phyloP scores from a whole-genome alignment of 768 basidiomycete species.

The Hortiboletus flavorubellus region DNA sequence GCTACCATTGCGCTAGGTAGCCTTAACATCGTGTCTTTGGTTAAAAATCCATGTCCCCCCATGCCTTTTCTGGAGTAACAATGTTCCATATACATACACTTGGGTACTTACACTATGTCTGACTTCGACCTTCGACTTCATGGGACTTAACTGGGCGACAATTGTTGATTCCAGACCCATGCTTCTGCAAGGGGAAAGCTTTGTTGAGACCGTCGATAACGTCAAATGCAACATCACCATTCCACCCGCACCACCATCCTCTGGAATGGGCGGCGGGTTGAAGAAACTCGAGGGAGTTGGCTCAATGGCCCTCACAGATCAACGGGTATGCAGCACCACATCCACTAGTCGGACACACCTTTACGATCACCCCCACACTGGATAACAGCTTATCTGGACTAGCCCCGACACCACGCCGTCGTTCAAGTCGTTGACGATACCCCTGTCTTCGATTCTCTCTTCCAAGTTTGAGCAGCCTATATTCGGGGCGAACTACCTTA shows the following conservation, averaged over 20 bases:
- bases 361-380: conserved; percentile 6
- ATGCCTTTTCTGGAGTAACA: not conserved
- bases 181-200: conserved; percentile 60
- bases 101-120: not conserved
- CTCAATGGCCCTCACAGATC: conserved; percentile 62
- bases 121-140: conserved; percentile 25
- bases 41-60: not conserved
- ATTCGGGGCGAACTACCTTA: conserved; percentile 65
- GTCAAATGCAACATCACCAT: conserved; percentile 58
- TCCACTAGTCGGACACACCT: not conserved
- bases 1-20: conserved; percentile 93
- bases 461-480: conserved; percentile 76
- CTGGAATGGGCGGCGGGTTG: conserved; percentile 52
- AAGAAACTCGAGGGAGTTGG: conserved; percentile 61
- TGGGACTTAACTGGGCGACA: conserved; percentile 83
- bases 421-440: conserved; percentile 49
- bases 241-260: conserved; percentile 47
- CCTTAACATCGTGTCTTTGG: conserved; percentile 23
- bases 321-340: conserved; percentile 49
- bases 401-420: conserved; percentile 32
- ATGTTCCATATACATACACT: not conserved
- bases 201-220: conserved; percentile 54
- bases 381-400: conserved; percentile 60
- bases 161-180: conserved; percentile 54
- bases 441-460: conserved; percentile 59